Base-by-base conservation (phyloP, 2,329 filamentous ascomycete species). In the Helotiales sp. region DNA sequence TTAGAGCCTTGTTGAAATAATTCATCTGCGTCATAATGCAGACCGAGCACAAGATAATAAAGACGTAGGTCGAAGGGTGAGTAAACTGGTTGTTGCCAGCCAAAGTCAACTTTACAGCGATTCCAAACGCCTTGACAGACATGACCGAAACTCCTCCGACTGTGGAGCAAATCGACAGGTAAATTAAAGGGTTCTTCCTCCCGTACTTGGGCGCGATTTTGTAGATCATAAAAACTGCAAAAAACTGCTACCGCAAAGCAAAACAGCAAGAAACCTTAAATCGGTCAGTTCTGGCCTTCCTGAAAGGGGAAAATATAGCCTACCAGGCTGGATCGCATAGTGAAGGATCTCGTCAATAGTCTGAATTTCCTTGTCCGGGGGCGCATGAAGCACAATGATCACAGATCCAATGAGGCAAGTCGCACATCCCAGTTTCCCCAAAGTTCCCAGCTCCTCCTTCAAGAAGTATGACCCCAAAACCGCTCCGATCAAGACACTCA, bases 1-100 rank as follows among this genome's bases (percentile, higher is more conserved):
- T 96, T 68, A 99, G 83, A 7, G 96, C 96, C 81, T 99, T 99
- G 85, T 99, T 99, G 82, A 99, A 97, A 81, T 99, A 99, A 81
- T 99, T 99, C 96, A 99, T 98, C 84, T 99, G 96, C 8, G 94
- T 97, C 73, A 99, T 80, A 77, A 99, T 98, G 83, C 96, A 99
- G 71, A 97, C 93, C 2, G 86, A 85, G 0, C 94, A 96, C 71
- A 98, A 88, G 72, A 99, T 97, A 80, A 95, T 90, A 79, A 99
- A 99, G 70, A 97, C 94, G 75, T 99, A 99, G 67, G 96, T 99
- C 59, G 93, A 97, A 1, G 96, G 93, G 74, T 97, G 93, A 5
- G 88, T 89, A 79, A 99, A 97, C 80, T 99, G 96, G 80, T 99
- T 99, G 80, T 96, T 91, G 63, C 95, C 96, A 57, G 86, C 89